A percentile compares a stretch with the other conserved stretches of the same genome.
Conservation (phyloP, 352 stramenopile genomes). For the Pythium insidiosum region DNA sequence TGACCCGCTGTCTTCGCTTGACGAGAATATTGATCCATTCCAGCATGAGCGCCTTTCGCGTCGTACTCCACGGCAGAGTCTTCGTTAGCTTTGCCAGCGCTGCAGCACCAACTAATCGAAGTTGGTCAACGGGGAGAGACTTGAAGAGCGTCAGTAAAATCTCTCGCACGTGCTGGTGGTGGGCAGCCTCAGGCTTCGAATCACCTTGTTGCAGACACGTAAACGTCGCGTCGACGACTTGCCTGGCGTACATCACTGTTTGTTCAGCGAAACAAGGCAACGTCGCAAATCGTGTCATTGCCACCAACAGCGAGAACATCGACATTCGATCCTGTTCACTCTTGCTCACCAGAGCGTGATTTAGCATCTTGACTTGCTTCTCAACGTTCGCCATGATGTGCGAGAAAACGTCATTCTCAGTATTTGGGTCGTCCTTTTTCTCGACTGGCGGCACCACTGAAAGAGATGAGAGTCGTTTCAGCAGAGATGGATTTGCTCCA, state of each 20-base stretch:
- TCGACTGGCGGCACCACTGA: too few species aligned
- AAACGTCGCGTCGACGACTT: conserved; percentile 22
- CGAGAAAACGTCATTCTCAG: conserved; percentile 25
- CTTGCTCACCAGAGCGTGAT: too few species aligned
- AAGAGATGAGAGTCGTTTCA: too few species aligned
- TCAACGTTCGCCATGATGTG: conserved; percentile 8
- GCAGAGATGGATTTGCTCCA: neutral
- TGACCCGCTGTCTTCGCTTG: conserved; percentile 20
- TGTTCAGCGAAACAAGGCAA: too few species aligned
- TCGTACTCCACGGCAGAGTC: conserved; percentile 41
- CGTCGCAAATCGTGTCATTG: conserved; percentile 49
- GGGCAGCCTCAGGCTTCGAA: neutral
- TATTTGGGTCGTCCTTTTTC: too few species aligned
- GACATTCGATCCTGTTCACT: too few species aligned
- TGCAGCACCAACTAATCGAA: conserved; percentile 26
- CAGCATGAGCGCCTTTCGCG: conserved; percentile 42
- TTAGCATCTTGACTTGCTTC: conserved; percentile 15
- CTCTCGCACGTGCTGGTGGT: conserved; percentile 7
- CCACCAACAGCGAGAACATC: conserved; percentile 34
- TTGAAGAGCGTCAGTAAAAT: conserved; percentile 13
- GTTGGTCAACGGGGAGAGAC: conserved; percentile 22
- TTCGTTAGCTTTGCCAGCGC: conserved; percentile 31
- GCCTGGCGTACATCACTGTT: conserved; percentile 17
- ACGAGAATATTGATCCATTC: conserved; percentile 41
- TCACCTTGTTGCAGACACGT: conserved; percentile 18